Base-by-base conservation (phyloP, 1,284 basidiomycete genomes). In the Crepidotus sp. region DNA sequence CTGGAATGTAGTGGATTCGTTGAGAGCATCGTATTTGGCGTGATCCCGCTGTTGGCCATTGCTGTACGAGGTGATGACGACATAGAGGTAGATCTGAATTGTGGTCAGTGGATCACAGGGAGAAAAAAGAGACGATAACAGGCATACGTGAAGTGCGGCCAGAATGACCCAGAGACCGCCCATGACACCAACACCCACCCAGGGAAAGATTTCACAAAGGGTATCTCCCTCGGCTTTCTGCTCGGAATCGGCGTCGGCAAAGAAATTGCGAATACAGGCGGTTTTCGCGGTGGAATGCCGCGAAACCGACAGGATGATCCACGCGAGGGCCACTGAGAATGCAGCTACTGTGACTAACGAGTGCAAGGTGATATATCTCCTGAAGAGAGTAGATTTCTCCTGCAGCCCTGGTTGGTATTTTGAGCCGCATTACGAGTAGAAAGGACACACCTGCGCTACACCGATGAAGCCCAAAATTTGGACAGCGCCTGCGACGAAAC, bases 171-270 rank as follows among this genome's bases (percentile, higher is more conserved):
- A 95, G 14, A 93, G 66, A 3, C 77, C 86, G 15, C 73, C 84
- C 89, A 95, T 93, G 50, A 95, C 67, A 27, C 92, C 92, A n/a
- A 95, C 68, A 58, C 88, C 84, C 4, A 88, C 84, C 89, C 89
- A 95, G 6, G 89, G 72, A 59, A 95, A 92, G 42, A 93, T 83
- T 40, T 82, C 71, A 65, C 92, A 95, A 13, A 95, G 68, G 1
- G 73, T 78, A 36, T 79, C 62, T 6, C 76, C 80, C 61, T 85
- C 76, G 27, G 68, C 64, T 33, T 69, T 61, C 18, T 56, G 51
- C 2, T 64, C 66, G 9, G 62, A 52, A 34, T 43, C 46, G 26
- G 63, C 59, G 9, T 67, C 64, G 19, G 62, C 53, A 45, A 81
- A 85, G 68, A 81, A 88, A 40, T 74, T 66, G 3, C 59, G 57